Base-by-base conservation (phyloP, 2,329 filamentous ascomycete species). In the Fusarium cicatricum region DNA sequence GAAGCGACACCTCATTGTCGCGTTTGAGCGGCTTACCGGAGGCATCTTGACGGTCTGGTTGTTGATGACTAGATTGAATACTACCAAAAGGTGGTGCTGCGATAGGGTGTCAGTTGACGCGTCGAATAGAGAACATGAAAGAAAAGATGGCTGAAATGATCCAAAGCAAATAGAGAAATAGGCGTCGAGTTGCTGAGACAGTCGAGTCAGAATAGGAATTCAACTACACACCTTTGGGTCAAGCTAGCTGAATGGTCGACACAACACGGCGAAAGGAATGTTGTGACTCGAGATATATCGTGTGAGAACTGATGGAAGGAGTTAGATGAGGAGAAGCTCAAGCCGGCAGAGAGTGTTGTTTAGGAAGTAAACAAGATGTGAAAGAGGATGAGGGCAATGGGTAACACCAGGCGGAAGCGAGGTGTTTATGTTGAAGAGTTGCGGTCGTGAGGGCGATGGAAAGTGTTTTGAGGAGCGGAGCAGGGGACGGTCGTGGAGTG, bases 261-360 rank as follows among this genome's bases (percentile, higher is more conserved):
- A 70, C 73, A 71, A 70, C 62, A 73, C 60, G 60, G 69, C 62
- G 72, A 68, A 69, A 71, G 74, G 72, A 75, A 75, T 75, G 72
- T 65, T 75, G 58, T 69, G 66, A 58, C 58, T 60, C 45, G 64
- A 58, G 52, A 63, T 60, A 67, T 71, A 67, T 59, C 54, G 68
- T 60, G 56, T 38, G 59, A 66, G 38, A 61, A 59, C 67, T 71
- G 64, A 52, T 64, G 58, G 52, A 64, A 60, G 55, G 55, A 65
- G 70, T 68, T 69, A 69, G 62, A 71, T 64, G 55, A 57, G 61
- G 54, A 55, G 64, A 62, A 57, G 23, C 52, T 59, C 55, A 50
- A 57, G 51, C 56, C 52, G 55, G 23, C 29, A 39, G 34, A 46
- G 57, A 61, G 41, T 41, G 60, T 51, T 52, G 44, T 55, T 60